Percentiles rank a stretch among this genome's conserved stretches.
These are phyloP conservation scores for Chaetomiaceae sp. DNA, from an alignment of 2,329 filamentous ascomycete species.

Conservation along the genomic window DNA sequence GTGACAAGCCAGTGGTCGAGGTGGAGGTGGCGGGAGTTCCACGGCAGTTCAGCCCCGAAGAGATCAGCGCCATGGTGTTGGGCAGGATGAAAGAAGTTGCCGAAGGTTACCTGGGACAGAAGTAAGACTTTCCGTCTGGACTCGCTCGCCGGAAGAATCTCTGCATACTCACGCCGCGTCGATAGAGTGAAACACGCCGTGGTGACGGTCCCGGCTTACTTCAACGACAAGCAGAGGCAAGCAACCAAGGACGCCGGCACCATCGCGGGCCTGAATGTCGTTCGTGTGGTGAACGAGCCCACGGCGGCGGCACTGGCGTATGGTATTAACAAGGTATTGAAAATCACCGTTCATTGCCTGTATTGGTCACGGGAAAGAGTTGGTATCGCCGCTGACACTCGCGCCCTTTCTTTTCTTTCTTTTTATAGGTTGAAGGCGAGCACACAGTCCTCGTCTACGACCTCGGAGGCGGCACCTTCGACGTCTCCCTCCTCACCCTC, in stretches of 20 bases:
- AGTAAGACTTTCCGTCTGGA: conserved; percentile 32
- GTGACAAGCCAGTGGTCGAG: conserved; percentile 80
- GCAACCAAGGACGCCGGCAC: conserved; percentile 91
- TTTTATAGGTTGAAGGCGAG: conserved; percentile 59
- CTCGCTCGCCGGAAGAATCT: too few relatives aligned
- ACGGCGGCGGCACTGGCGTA: conserved; percentile 93
- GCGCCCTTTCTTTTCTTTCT: too few relatives aligned
- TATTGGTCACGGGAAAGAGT: too few relatives aligned
- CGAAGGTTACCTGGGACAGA: conserved; percentile 73
- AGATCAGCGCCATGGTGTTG: conserved; percentile 57
- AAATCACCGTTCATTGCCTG: not conserved
- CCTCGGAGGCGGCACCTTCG: conserved; percentile 89
- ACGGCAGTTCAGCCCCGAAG: conserved; percentile 57
- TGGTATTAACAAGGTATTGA: conserved; percentile 67
- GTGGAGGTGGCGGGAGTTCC: conserved; percentile 54
- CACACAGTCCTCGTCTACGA: conserved; percentile 90
- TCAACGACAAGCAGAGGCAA: conserved; percentile 96
- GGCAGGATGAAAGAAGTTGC: conserved; percentile 61
- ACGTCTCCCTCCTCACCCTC: conserved; percentile 88
- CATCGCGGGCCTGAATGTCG: conserved; percentile 88
- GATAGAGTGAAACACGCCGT: conserved; percentile 69
- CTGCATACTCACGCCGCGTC: not conserved
- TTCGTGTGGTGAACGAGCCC: conserved; percentile 94
- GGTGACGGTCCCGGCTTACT: conserved; percentile 93
- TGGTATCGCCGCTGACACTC: too few relatives aligned